Conservation (phyloP, 495 filamentous ascomycete genomes). For the Daldinia decipiens region DNA sequence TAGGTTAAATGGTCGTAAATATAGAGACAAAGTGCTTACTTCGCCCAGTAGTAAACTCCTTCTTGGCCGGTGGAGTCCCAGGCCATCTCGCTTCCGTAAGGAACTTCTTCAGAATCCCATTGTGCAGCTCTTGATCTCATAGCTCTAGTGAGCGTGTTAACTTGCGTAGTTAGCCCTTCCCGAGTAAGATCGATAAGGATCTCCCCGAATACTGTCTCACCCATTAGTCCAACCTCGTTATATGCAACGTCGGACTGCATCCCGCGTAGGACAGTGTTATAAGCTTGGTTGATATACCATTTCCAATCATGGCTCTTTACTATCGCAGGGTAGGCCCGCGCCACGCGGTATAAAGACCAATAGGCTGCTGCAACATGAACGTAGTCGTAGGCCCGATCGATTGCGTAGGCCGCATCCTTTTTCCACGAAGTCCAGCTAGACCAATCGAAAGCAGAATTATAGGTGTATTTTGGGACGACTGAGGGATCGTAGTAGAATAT, state of each 20-base stretch:
- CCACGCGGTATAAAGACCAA: slow-evolving; percentile 63
- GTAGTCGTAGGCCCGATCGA: slow-evolving; percentile 63
- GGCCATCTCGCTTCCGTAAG: slow-evolving; percentile 65
- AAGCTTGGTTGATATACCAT: slow-evolving; percentile 62
- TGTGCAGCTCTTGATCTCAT: slow-evolving; percentile 56
- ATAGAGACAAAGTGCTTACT: slow-evolving; percentile 26
- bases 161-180: slow-evolving; percentile 54
- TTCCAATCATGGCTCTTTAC: slow-evolving; percentile 50
- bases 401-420: slow-evolving; percentile 50
- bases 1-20: too few species aligned
- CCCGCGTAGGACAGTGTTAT: slow-evolving; percentile 48
- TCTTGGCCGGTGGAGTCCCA: slow-evolving; percentile 68
- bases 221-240: slow-evolving; percentile 59
- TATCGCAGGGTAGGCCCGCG: slow-evolving; percentile 53
- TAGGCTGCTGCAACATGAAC: slow-evolving; percentile 61
- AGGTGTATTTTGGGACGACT: slow-evolving; percentile 50
- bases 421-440: slow-evolving; percentile 56
- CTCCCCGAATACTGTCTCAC: slow-evolving; percentile 62
- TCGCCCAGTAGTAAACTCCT: slow-evolving; percentile 64
- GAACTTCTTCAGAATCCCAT: slow-evolving; percentile 57
- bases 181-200: slow-evolving; percentile 57
- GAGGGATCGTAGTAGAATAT: slow-evolving; percentile 62
- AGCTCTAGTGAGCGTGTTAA: slow-evolving; percentile 47
- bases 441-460: slow-evolving; percentile 54
- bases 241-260: slow-evolving; percentile 47